These are phyloP conservation scores for Suillus decipiens DNA, from an alignment of 768 basidiomycete species.

Conservation along the genomic window DNA sequence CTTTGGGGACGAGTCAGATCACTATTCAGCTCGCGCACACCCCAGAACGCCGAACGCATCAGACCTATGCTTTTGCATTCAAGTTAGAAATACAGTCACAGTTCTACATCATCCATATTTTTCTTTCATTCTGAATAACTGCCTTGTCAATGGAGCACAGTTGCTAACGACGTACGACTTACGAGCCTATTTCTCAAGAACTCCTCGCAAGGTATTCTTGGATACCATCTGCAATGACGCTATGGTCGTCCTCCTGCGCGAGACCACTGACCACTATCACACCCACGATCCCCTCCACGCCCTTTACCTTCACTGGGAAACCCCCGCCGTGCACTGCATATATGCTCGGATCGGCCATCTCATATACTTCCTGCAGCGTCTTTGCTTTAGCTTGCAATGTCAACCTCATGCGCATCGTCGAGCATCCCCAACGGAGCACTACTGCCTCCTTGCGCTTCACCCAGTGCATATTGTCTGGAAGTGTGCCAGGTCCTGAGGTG, in stretches of 20 bases:
- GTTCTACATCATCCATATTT: background rate
- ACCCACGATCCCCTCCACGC: constrained; percentile 35
- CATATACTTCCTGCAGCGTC: constrained; percentile 20
- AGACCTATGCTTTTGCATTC: background rate
- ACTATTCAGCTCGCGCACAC: background rate
- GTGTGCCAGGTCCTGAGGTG: constrained; percentile 29
- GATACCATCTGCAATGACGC: constrained; percentile 32
- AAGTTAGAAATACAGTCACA: background rate
- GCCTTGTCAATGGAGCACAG: background rate
- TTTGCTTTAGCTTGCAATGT: constrained; percentile 7
- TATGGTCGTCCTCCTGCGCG: constrained; percentile 33
- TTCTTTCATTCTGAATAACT: background rate
- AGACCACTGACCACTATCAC: constrained; percentile 39
- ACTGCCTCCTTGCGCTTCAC: constrained; percentile 35
- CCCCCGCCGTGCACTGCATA: constrained; percentile 36
- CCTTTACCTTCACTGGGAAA: constrained; percentile 35
- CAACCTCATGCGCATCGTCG: constrained; percentile 27
- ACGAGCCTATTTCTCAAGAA: background rate
- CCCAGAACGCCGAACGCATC: background rate
- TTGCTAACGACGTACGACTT: background rate
- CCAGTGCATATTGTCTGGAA: constrained; percentile 34
- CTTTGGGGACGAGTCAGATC: constrained; percentile 1
- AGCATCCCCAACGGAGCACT: constrained; percentile 34
- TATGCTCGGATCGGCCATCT: constrained; percentile 28
- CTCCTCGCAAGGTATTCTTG: constrained; percentile 24